A percentile compares a stretch with the other conserved stretches of the same genome.
Evolutionary conservation across 2,329 filamentous ascomycete species (phyloP).

Genomic region (Fonsecaea multimorphosa): DNA sequence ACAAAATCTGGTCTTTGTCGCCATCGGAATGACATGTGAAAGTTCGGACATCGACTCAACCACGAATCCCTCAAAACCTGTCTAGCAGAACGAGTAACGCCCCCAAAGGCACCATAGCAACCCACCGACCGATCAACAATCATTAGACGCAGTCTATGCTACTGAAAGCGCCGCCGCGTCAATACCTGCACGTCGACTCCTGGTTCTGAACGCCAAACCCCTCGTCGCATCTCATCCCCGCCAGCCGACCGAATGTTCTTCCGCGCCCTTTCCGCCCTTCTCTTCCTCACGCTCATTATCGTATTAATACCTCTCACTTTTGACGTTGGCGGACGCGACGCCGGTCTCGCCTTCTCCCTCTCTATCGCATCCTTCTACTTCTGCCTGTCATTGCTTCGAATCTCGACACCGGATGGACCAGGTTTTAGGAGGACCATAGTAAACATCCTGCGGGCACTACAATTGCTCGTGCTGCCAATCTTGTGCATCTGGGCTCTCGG

Average conservation of each 20-base stretch:
- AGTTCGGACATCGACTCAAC: slow-evolving; percentile 30
- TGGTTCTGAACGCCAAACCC: slow-evolving; percentile 53
- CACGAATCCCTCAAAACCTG: slow-evolving; percentile 14
- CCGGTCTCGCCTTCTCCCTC: slow-evolving; percentile 91
- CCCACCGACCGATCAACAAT: neutral
- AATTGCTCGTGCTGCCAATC: slow-evolving; percentile 84
- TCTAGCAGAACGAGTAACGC: slow-evolving; percentile 6
- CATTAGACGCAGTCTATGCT: neutral
- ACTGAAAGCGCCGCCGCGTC: neutral
- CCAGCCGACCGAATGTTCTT: slow-evolving; percentile 70
- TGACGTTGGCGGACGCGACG: slow-evolving; percentile 94
- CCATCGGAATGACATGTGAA: slow-evolving; percentile 38
- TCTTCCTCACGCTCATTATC: slow-evolving; percentile 90
- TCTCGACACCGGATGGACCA: slow-evolving; percentile 79
- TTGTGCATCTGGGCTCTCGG: slow-evolving; percentile 95
- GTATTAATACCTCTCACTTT: slow-evolving; percentile 96
- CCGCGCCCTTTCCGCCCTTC: slow-evolving; percentile 75
- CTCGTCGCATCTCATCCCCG: slow-evolving; percentile 48
- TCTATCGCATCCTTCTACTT: slow-evolving; percentile 90
- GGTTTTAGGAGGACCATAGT: slow-evolving; percentile 75
- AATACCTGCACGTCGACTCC: slow-evolving; percentile 9
- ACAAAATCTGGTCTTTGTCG: slow-evolving; percentile 5
- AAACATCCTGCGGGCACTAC: slow-evolving; percentile 72
- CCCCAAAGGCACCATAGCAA: neutral
- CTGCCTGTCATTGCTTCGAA: slow-evolving; percentile 78